Percentiles rank a stretch among this genome's conserved stretches.
Conservation (phyloP, 2,329 filamentous ascomycete genomes). For the Fusarium devonianum region DNA sequence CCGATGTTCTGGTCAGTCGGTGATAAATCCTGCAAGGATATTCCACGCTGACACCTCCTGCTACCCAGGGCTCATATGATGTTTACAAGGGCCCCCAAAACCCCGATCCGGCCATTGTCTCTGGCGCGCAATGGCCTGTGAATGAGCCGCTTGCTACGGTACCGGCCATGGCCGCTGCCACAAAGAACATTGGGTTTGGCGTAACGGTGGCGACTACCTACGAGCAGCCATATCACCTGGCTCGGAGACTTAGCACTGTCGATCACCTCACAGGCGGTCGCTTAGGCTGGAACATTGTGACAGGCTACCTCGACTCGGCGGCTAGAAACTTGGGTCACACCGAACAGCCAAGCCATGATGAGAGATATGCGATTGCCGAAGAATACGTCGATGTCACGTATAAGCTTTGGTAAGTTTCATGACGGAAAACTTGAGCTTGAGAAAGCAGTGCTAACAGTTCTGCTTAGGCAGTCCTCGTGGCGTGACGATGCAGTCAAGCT, state of each 20-base stretch:
- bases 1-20: slow-evolving; percentile 57
- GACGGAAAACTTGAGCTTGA: background rate
- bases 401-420: slow-evolving; percentile 62
- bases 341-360: slow-evolving; percentile 58
- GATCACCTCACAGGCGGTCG: slow-evolving; percentile 73
- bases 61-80: slow-evolving; percentile 65
- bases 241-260: slow-evolving; percentile 68
- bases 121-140: slow-evolving; percentile 75
- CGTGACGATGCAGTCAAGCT: slow-evolving; percentile 66
- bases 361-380: slow-evolving; percentile 66
- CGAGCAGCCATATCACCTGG: slow-evolving; percentile 72
- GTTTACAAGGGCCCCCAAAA: slow-evolving; percentile 67
- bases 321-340: slow-evolving; percentile 67
- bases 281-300: slow-evolving; percentile 63
- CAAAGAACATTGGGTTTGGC: slow-evolving; percentile 71
- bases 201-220: slow-evolving; percentile 74
- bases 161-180: slow-evolving; percentile 72
- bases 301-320: slow-evolving; percentile 71
- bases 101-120: slow-evolving; percentile 62
- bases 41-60: background rate
- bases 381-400: slow-evolving; percentile 66
- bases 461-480: slow-evolving; percentile 59
- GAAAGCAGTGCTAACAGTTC: no score
- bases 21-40: no score
- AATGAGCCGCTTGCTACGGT: slow-evolving; percentile 70